A percentile compares a stretch with the other conserved stretches of the same genome.
phyloP scores from a whole-genome alignment of 2,329 filamentous ascomycete species.

The Hymenotorrendiella dingleyae region DNA sequence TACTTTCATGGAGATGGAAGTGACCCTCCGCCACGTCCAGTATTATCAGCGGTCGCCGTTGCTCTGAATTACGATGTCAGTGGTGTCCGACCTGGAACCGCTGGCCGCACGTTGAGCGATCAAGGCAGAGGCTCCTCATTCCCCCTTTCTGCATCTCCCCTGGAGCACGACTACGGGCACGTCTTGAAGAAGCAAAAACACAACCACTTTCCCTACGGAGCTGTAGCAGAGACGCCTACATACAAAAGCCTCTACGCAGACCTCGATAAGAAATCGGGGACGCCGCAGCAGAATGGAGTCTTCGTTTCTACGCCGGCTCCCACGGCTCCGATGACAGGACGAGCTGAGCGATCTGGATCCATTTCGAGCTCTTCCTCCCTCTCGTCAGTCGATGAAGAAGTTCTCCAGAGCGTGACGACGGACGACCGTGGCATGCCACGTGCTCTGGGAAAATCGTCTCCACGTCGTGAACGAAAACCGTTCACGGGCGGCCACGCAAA shows the following conservation, averaged over 20 bases:
- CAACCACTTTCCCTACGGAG: neutral
- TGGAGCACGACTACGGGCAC: constrained; percentile 3
- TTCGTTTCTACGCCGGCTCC: neutral
- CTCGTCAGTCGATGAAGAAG: constrained; percentile 31
- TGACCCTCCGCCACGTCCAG: constrained; percentile 19
- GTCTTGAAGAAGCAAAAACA: constrained; percentile 9
- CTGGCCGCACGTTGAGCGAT: constrained; percentile 1
- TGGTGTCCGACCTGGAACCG: neutral
- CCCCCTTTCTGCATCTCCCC: constrained; percentile 3
- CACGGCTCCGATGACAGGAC: neutral
- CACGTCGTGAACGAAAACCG: no score
- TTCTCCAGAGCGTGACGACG: constrained; percentile 12
- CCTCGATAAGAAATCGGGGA: neutral
- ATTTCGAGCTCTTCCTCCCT: constrained; percentile 33
- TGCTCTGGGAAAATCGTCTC: neutral
- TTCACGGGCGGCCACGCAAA: neutral
- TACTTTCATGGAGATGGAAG: constrained; percentile 42
- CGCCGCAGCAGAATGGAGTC: neutral
- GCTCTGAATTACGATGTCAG: constrained; percentile 7
- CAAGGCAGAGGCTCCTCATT: neutral
- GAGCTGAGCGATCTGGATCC: constrained; percentile 21
- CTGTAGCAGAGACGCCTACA: neutral
- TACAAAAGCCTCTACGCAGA: neutral
- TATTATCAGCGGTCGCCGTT: constrained; percentile 9
- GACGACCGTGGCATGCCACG: constrained; percentile 1